These are phyloP conservation scores for Rhizophora mangle DNA, from an alignment of 345 rosid species.

Conservation along the genomic window DNA sequence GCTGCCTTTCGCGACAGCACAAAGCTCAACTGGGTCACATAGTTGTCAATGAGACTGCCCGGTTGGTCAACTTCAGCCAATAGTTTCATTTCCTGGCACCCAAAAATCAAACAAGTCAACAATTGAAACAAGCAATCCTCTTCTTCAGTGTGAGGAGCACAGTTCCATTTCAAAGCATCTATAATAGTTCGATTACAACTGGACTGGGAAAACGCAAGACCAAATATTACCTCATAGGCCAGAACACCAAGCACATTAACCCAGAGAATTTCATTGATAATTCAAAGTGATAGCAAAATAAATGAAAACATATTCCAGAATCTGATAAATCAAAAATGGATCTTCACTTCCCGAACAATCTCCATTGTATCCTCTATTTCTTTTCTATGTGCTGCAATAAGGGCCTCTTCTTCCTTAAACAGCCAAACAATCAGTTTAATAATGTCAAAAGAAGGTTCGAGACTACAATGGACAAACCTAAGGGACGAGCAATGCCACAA, in stretches of 20 bases:
- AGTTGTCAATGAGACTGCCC: conserved; percentile 90
- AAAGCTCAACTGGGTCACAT: conserved; percentile 82
- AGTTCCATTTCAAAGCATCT: no score
- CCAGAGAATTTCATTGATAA: no score
- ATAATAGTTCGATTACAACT: no score
- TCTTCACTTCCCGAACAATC: conserved; percentile 74
- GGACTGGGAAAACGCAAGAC: no score
- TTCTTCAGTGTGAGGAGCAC: no score
- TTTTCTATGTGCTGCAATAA: conserved; percentile 95
- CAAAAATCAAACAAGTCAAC: neutral
- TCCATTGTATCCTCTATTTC: conserved; percentile 99
- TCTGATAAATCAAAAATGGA: neutral
- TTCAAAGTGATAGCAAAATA: no score
- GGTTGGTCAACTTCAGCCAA: conserved; percentile 92
- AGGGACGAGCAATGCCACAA: neutral
- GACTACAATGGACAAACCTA: neutral
- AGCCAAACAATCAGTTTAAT: neutral
- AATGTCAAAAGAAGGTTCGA: neutral
- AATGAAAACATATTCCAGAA: no score
- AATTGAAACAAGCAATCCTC: neutral
- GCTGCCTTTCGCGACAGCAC: conserved; percentile 98
- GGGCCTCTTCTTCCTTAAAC: conserved; percentile 87
- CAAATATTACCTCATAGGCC: no score
- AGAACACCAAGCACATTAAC: no score
- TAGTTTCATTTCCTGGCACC: conserved; percentile 85